Evolutionary conservation across 345 rosid genomes (phyloP), one percentile per base, ranked within the genome.

Genomic region (Nephelium lappaceum): DNA sequence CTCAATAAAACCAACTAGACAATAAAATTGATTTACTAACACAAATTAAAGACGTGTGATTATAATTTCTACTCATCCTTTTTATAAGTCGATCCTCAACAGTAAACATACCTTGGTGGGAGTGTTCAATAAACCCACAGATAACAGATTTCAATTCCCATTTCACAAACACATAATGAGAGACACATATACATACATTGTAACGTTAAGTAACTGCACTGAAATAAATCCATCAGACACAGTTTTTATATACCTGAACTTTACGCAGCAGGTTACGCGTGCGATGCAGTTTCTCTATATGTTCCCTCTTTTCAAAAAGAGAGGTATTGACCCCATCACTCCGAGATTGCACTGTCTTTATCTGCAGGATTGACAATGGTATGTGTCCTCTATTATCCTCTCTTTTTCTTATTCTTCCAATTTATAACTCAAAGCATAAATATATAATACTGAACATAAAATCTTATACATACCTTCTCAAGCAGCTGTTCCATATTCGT

Each of bases 321-420:
- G 94, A 92, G 77, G 92, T 90, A 80, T 97, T 97, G 69, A 97
- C 98, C 71, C 98, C 95, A 83, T 94, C 98, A 83, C 99, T 97
- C 88, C 91, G 93, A 21, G 97, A 97, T 85, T 97, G 99, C 79
- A 97, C 99, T 5, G 95, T 90, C 89, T 90, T 86, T 80, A 97
- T 97, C 99, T 97, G 88, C 84, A 81, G 72, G 72, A 82, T 24
- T 45, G 23, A 66, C 25, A 49, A 38, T 74, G 36, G 70, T 42
- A 39, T 76, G 67, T 21, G 67, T 66, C 15, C 36, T 31, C 57
- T 18, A 39, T 36, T 21, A 51, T 41, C n/a, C 49, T 51, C 11
- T 55, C n/a, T 16, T 47, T 25, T 45, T 10, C 64, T 53, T 15
- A 14, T 71, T 43, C 1, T 25, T 18, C 15, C 43, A 60, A 61